These are phyloP conservation scores for Boletus pseudo-olivaceus DNA, from an alignment of 768 basidiomycete species.

Conservation along the genomic window DNA sequence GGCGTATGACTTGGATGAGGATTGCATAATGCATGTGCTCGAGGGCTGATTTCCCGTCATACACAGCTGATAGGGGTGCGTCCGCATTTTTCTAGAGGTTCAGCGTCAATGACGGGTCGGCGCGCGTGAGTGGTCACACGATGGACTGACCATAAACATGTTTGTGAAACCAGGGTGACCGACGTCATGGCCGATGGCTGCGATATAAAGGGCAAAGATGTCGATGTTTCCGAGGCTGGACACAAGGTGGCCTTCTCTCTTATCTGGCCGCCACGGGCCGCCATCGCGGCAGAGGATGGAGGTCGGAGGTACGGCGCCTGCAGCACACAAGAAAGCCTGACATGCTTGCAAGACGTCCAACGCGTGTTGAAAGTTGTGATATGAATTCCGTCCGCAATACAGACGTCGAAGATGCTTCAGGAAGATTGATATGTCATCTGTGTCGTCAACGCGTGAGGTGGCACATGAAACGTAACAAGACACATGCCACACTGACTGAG, in stretches of 20 bases:
- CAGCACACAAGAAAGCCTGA: conserved; percentile 77
- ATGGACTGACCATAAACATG: conserved; percentile 76
- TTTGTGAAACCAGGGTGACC: conserved; percentile 96
- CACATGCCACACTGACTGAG: conserved; percentile 45
- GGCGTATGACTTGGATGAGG: conserved; percentile 73
- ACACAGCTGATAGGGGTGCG: conserved; percentile 83
- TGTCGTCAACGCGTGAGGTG: conserved; percentile 15
- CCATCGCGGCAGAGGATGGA: conserved; percentile 47
- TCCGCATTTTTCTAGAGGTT: conserved; percentile 81
- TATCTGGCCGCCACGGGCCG: conserved; percentile 37
- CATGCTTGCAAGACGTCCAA: conserved; percentile 93
- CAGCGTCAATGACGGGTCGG: conserved; percentile 1
- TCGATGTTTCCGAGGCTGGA: conserved; percentile 60
- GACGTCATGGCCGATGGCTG: conserved; percentile 96
- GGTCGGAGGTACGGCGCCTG: conserved; percentile 78
- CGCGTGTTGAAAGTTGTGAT: conserved; percentile 98
- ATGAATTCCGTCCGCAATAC: conserved; percentile 88
- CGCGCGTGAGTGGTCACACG: not conserved
- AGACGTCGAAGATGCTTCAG: conserved; percentile 86
- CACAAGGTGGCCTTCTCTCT: conserved; percentile 33
- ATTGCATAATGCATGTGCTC: conserved; percentile 91
- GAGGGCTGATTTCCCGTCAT: conserved; percentile 84
- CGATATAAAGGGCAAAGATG: conserved; percentile 80
- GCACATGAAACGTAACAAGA: conserved; percentile 18
- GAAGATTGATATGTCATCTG: conserved; percentile 74